These are phyloP conservation scores for Aspergillus carlsbadensis DNA, from an alignment of 495 filamentous ascomycete species.

Conservation along the genomic window DNA sequence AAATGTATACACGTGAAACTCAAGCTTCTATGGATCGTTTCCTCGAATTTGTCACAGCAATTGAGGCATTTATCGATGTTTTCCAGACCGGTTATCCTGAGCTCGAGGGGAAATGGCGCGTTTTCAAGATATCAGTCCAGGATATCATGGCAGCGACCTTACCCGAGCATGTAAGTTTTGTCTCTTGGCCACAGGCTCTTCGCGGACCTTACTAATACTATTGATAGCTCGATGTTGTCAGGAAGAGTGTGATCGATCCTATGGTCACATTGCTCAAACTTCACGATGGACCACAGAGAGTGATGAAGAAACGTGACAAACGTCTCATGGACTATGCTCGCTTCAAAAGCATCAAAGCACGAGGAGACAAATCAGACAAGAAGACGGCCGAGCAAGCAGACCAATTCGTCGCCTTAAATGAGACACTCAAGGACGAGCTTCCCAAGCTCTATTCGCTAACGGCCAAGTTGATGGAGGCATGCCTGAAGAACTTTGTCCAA, in stretches of 20 bases:
- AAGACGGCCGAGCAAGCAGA: slow-evolving; percentile 79
- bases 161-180: slow-evolving; percentile 78
- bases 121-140: slow-evolving; percentile 74
- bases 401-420: slow-evolving; percentile 85
- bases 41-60: slow-evolving; percentile 63
- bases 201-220: too few species aligned
- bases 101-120: slow-evolving; percentile 87
- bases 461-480: slow-evolving; percentile 73
- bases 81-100: slow-evolving; percentile 67
- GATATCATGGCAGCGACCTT: slow-evolving; percentile 77
- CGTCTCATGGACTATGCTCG: slow-evolving; percentile 84
- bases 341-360: slow-evolving; percentile 71
- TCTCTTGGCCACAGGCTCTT: too few species aligned
- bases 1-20: slow-evolving; percentile 75
- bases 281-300: slow-evolving; percentile 74
- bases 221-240: slow-evolving; percentile 73
- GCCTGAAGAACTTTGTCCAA: slow-evolving; percentile 75
- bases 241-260: slow-evolving; percentile 81
- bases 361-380: slow-evolving; percentile 77
- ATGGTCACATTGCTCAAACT: slow-evolving; percentile 78
- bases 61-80: slow-evolving; percentile 64
- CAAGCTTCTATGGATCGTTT: slow-evolving; percentile 71
- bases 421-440: slow-evolving; percentile 87
- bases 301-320: slow-evolving; percentile 92
- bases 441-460: slow-evolving; percentile 81